Percentiles rank a stretch among this genome's conserved stretches.
phyloP scores from a whole-genome alignment of 2,329 filamentous ascomycete genomes.

The Zymoseptoria tritici region DNA sequence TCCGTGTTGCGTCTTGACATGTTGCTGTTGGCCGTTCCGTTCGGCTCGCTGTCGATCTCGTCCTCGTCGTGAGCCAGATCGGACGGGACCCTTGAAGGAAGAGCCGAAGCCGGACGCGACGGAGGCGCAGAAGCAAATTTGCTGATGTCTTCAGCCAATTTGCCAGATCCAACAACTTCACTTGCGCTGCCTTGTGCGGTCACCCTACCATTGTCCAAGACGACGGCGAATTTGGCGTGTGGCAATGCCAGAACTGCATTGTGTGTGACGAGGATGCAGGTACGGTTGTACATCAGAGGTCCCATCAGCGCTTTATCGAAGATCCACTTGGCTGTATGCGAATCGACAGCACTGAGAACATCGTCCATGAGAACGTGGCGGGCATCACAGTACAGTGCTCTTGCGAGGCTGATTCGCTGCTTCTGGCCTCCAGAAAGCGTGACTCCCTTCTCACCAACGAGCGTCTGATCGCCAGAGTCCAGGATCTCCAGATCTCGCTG shows the following conservation, averaged over 20 bases:
- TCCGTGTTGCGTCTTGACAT: constrained; percentile 24
- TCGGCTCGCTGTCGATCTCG: constrained; percentile 4
- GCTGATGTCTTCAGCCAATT: constrained; percentile 75
- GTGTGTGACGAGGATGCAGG: constrained; percentile 92
- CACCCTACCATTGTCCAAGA: constrained; percentile 81
- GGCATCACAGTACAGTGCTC: constrained; percentile 92
- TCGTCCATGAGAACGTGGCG: constrained; percentile 88
- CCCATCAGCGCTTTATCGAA: constrained; percentile 89
- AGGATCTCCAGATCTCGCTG: constrained; percentile 88
- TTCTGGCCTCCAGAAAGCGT: constrained; percentile 95
- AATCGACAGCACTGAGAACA: constrained; percentile 92
- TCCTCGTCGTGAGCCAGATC: constrained; percentile 56
- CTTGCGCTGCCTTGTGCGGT: constrained; percentile 66
- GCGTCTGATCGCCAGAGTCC: constrained; percentile 82
- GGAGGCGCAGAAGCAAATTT: constrained; percentile 58
- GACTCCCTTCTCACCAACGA: constrained; percentile 96
- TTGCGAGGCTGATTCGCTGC: constrained; percentile 92
- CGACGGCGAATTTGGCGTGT: constrained; percentile 69
- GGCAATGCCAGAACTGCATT: constrained; percentile 85
- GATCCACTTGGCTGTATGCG: constrained; percentile 96
- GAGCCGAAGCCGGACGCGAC: constrained; percentile 62
- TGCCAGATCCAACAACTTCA: constrained; percentile 78
- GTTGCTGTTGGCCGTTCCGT: constrained; percentile 44
- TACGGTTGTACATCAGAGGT: constrained; percentile 77
- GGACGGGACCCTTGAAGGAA: constrained; percentile 71